Base-by-base conservation (phyloP, 345 rosid species). In the Streptanthus diversifolius region DNA sequence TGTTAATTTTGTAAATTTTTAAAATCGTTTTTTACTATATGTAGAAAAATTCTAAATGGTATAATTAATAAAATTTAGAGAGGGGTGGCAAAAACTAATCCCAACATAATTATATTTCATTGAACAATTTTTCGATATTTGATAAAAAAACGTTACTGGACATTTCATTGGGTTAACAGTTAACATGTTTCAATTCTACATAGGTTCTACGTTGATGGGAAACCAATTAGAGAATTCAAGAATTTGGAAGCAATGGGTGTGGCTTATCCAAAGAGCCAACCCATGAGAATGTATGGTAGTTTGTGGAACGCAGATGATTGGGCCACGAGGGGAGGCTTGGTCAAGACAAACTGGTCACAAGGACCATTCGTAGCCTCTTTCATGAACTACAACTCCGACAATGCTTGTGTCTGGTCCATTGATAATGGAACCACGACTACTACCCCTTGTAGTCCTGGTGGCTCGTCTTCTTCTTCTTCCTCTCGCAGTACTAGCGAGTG, bases 281-380 rank as follows among this genome's bases (percentile, higher is more conserved):
- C 87, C 12, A 90, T 86, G 91, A 86, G 86, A 49, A 66, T 87
- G 33, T 76, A 84, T 61, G 84, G 85, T 1, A 85, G 88, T 57
- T 49, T 90, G 5, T 88, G 95, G 92, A 84, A 88, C 73, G 96
- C 92, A 0, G 96, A 88, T 17, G 82, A 88, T 39, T 88, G 88
- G 93, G 91, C 93, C n/a, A 88, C 93, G 2, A 82, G 86, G 27
- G 93, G 93, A 5, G 91, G 90, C 0, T 71, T 83, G 13, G 82
- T 86, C 5, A 86, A 88, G 86, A 85, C 82, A 15, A 84, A 88
- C 66, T 86, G 92, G 92, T 66, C 80, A 19, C 71, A 76, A 29
- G 89, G 90, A 13, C 97, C 95, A 5, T 86, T 88, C 74, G 56
- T 69, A 22, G 86, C 96, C 25, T 86, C 93, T 47, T 88, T 77